Evolutionary conservation across 176 grass and related monocot genomes (phyloP).

Genomic region (Alloteropsis semialata): DNA sequence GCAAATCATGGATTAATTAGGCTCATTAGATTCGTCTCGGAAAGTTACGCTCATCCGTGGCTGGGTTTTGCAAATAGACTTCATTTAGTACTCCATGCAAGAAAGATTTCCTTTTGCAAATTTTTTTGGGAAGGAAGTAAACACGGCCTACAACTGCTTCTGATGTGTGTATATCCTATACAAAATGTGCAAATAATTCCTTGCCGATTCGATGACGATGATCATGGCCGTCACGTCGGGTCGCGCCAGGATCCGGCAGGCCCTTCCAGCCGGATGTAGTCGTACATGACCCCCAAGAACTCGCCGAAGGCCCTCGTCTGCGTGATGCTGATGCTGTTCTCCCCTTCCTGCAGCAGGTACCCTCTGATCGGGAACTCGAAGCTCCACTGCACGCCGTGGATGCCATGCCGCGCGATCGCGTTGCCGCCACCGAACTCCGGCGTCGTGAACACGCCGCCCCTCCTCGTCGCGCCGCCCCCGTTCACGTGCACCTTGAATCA

Average conservation of each 20-base stretch:
- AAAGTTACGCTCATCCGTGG: too few species aligned
- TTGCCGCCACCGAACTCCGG: conserved; percentile 50
- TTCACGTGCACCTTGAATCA: background rate
- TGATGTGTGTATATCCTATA: too few species aligned
- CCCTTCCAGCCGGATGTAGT: conserved; percentile 57
- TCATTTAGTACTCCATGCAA: too few species aligned
- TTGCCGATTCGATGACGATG: background rate
- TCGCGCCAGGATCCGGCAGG: background rate
- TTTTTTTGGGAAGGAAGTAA: too few species aligned
- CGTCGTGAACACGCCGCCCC: conserved; percentile 31
- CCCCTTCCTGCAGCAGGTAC: conserved; percentile 28
- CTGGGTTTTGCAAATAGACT: too few species aligned
- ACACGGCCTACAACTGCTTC: too few species aligned
- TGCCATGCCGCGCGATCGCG: conserved; percentile 63
- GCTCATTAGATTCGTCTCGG: too few species aligned
- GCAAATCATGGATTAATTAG: too few species aligned
- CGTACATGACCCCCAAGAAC: conserved; percentile 54
- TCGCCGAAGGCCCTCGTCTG: conserved; percentile 30
- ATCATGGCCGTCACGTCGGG: background rate
- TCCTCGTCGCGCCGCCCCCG: background rate
- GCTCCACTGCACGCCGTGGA: conserved; percentile 43
- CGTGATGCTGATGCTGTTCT: conserved; percentile 54
- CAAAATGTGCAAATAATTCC: too few species aligned
- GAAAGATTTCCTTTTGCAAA: too few species aligned
- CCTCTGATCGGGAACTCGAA: conserved; percentile 46